Conservation (phyloP, 2,329 filamentous ascomycete genomes). For the Dactylellina haptotyla region DNA sequence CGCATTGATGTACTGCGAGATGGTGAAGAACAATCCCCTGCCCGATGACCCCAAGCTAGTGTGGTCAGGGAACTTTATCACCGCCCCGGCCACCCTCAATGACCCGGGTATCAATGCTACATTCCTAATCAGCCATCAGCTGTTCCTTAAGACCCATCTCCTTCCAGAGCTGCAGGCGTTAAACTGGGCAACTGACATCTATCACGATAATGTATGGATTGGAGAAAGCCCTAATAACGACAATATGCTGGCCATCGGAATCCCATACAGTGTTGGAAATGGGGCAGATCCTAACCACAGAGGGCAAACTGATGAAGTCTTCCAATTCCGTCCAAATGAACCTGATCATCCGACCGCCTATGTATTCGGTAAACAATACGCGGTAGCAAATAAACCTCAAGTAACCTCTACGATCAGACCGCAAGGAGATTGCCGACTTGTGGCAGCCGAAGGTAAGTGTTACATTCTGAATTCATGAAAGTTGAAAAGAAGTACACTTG, state of each 20-base stretch:
- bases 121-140: neutral
- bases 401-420: neutral
- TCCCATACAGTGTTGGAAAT: neutral
- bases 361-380: neutral
- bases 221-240: neutral
- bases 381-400: neutral
- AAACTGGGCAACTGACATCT: neutral
- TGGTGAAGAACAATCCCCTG: neutral
- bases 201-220: neutral
- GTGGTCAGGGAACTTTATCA: neutral
- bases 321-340: neutral
- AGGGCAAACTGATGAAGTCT: neutral
- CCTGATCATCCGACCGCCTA: neutral
- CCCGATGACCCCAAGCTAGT: neutral
- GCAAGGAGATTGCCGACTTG: neutral
- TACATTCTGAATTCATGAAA: too few relatives aligned
- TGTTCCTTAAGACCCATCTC: neutral
- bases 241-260: neutral
- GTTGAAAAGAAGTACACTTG: too few relatives aligned
- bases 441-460: neutral
- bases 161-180: neutral
- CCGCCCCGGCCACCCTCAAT: neutral
- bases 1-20: neutral
- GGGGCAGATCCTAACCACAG: neutral
- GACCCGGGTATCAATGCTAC: neutral